Evolutionary conservation across 306 rosid species (phyloP).

Genomic region (Begonia loranthoides): DNA sequence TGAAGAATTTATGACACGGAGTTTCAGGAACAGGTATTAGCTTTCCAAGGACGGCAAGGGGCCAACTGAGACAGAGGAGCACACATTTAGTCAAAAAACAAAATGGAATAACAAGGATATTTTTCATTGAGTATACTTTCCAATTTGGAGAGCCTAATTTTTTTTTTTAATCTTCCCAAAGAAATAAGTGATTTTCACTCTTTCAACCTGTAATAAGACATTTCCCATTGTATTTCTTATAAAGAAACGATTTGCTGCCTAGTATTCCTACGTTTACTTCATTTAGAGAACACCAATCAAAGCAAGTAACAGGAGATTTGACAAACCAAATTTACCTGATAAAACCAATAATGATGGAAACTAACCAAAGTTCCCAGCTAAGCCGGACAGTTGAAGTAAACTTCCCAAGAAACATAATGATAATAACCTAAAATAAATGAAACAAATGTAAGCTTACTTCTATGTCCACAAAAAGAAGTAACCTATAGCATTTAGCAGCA

Average conservation of each 20-base stretch:
- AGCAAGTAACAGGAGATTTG: no score
- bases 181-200: no score
- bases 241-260: no score
- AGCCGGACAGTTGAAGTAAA: conserved; percentile 54
- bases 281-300: background rate
- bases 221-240: no score
- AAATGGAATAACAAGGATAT: background rate
- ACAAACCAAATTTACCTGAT: conserved; percentile 34
- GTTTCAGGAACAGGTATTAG: conserved; percentile 47
- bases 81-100: conserved; percentile 2
- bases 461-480: background rate
- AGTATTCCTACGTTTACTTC: no score
- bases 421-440: conserved; percentile 30
- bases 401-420: conserved; percentile 69
- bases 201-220: no score
- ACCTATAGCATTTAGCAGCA: background rate
- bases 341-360: conserved; percentile 47
- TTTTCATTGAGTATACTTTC: background rate
- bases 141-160: background rate
- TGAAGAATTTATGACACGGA: conserved; percentile 12
- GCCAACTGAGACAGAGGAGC: conserved; percentile 52
- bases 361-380: conserved; percentile 65
- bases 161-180: no score
- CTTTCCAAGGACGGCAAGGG: conserved; percentile 76
- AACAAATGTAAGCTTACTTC: background rate